Evolutionary conservation across 192 early-diverging fungal species (phyloP), one percentile per base, ranked within the genome.

Genomic region (Umbelopsis sp.): DNA sequence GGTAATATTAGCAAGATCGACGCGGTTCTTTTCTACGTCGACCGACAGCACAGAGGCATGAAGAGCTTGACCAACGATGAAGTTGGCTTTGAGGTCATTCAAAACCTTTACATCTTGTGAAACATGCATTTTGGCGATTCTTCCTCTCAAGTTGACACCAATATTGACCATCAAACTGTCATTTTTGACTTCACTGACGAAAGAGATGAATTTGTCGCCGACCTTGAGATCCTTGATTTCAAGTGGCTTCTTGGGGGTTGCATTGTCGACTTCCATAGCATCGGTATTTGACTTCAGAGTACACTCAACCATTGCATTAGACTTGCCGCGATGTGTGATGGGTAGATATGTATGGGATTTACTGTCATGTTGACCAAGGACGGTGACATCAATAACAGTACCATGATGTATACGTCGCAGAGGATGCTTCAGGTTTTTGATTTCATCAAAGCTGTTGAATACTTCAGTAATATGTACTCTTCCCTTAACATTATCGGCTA

Each of bases 391-490:
- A 52, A 92, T 77, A 30, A 74, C 68, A 10, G 83, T 74, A 12
- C 48, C 52, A 4, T 46, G 30, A 46, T 69, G 49, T 45, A 89
- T 79, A 22, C 74, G 70, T 22, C 44, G 46, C 4, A 89, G 73
- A 47, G 88, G 84, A 23, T 70, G 71, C 18, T 73, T 69, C 20
- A 67, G 67, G 37, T 67, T 52, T 18, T 51, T 72, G 33, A 71
- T 69, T 11, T 71, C 58, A 37, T 47, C 67, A 30, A 71, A 52
- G 37, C 21, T 25, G 66, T 91, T 89, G 46, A 74, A 71, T 2
- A 91, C 73, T 80, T 95, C 91, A n/a, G 89, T 86, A 47, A 89
- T 71, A 70, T 94, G 92, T 61, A 95, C 67, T 46, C 92, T 86
- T 18, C 92, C 94, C 70, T 87, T 85, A 27, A 93, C 72, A 70